Evolutionary conservation across 768 basidiomycete species (phyloP).

Genomic region (Rhizopogon rudus): DNA sequence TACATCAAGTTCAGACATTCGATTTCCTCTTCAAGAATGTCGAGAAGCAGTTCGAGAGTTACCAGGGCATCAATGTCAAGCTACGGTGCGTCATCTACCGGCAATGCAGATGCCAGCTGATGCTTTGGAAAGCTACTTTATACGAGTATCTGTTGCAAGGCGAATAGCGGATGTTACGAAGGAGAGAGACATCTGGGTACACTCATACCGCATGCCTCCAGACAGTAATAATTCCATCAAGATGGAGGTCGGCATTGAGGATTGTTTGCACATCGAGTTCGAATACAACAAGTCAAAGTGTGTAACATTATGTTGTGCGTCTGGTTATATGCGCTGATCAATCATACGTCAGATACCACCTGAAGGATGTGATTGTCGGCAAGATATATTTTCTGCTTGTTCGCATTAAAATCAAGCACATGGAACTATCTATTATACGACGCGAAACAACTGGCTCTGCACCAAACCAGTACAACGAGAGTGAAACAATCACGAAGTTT

Average conservation of each 20-base stretch:
- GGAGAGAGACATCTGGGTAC: conserved; percentile 96
- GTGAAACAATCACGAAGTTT: conserved; percentile 98
- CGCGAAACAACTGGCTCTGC: conserved; percentile 95
- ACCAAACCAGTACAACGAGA: conserved; percentile 99
- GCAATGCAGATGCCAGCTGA: conserved; percentile 3
- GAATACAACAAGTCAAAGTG: conserved; percentile 99
- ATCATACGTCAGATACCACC: conserved; percentile 69
- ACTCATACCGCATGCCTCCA: conserved; percentile 97
- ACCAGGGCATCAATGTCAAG: conserved; percentile 98
- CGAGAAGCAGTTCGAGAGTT: conserved; percentile 98
- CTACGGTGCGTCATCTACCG: conserved; percentile 60
- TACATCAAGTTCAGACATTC: conserved; percentile 93
- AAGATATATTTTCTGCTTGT: conserved; percentile 99
- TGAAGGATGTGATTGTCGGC: conserved; percentile 98
- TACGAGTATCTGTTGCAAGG: conserved; percentile 86
- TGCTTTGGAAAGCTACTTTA: conserved; percentile 64
- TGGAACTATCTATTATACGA: conserved; percentile 97
- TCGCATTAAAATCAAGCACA: conserved; percentile 99
- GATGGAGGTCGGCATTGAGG: conserved; percentile 99
- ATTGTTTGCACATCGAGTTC: conserved; percentile 97
- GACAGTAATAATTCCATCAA: conserved; percentile 98
- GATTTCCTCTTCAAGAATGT: conserved; percentile 99
- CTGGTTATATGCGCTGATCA: conserved; percentile 1
- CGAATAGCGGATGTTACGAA: conserved; percentile 91
- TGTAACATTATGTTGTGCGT: conserved; percentile 23